These are phyloP conservation scores for Blastomyces gilchristii DNA, from an alignment of 2,329 filamentous ascomycete species.

Conservation along the genomic window DNA sequence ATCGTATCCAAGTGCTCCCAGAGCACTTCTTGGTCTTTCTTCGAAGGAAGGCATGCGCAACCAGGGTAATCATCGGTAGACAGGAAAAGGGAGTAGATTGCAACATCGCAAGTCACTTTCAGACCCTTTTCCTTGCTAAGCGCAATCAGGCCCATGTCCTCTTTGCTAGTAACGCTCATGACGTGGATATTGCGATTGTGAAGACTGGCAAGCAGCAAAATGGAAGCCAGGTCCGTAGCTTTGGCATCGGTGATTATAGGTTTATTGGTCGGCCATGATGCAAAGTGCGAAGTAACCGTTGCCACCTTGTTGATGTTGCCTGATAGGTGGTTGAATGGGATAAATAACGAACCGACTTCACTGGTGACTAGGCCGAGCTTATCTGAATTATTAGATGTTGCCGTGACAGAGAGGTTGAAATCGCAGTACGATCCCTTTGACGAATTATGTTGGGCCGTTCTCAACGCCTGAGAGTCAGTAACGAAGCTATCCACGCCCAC, in stretches of 20 bases:
- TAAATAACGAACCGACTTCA: conserved; percentile 70
- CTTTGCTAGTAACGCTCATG: conserved; percentile 68
- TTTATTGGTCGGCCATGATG: conserved; percentile 65
- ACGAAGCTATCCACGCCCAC: conserved; percentile 62
- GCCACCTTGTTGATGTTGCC: conserved; percentile 79
- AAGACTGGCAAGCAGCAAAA: conserved; percentile 65
- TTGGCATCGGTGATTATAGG: conserved; percentile 74
- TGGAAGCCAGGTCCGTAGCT: conserved; percentile 69
- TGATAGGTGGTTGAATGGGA: conserved; percentile 70
- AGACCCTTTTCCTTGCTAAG: conserved; percentile 73
- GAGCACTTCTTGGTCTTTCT: conserved; percentile 58
- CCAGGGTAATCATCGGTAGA: conserved; percentile 60
- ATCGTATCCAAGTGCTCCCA: conserved; percentile 65
- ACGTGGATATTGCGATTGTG: conserved; percentile 71
- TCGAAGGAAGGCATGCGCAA: conserved; percentile 55
- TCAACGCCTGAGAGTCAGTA: conserved; percentile 60
- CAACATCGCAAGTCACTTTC: conserved; percentile 71
- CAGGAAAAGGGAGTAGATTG: conserved; percentile 68
- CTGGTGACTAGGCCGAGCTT: conserved; percentile 62
- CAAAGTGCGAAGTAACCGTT: conserved; percentile 67
- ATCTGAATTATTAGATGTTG: conserved; percentile 61
- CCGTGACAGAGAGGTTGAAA: conserved; percentile 69
- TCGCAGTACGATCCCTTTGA: conserved; percentile 60
- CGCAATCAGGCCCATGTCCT: conserved; percentile 66
- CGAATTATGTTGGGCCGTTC: conserved; percentile 60